phyloP scores from a whole-genome alignment of 257 asterid genomes.

The Capsicum baccatum region DNA sequence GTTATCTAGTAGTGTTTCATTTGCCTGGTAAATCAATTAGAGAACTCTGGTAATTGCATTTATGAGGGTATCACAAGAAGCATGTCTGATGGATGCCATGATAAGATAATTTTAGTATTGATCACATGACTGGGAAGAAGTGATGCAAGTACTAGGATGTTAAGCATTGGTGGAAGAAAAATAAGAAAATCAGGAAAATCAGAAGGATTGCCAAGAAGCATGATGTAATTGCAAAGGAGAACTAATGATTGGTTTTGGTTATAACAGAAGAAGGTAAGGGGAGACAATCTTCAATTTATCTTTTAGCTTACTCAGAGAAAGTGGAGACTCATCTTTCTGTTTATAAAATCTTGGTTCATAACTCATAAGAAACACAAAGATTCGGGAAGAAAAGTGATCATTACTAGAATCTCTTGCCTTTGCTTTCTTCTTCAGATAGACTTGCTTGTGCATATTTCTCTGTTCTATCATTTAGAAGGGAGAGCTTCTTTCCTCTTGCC shows the following conservation, averaged over 20 bases:
- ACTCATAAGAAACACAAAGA: neutral
- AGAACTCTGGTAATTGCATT: slow-evolving; percentile 1
- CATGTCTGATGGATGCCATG: neutral
- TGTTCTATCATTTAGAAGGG: neutral
- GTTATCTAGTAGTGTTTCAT: neutral
- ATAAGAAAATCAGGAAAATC: neutral
- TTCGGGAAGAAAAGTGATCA: neutral
- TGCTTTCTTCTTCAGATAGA: neutral
- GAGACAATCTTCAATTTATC: neutral
- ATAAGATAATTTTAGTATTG: neutral
- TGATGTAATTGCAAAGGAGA: slow-evolving; percentile 7
- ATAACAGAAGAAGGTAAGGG: slow-evolving; percentile 1
- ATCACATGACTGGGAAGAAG: neutral
- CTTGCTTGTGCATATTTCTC: neutral
- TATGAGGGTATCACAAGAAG: slow-evolving; percentile 22
- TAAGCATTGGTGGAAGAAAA: neutral
- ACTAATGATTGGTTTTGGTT: slow-evolving; percentile 1
- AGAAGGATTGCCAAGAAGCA: slow-evolving; percentile 12
- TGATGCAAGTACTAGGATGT: slow-evolving; percentile 8
- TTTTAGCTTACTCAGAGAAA: neutral
- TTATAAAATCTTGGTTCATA: neutral
- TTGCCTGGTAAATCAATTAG: slow-evolving; percentile 15
- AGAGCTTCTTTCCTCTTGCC: slow-evolving; percentile 13
- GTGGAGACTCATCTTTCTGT: slow-evolving; percentile 15
- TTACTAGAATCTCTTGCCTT: neutral